Conservation (phyloP, 257 asterid genomes). For the Cordia subcordata region DNA sequence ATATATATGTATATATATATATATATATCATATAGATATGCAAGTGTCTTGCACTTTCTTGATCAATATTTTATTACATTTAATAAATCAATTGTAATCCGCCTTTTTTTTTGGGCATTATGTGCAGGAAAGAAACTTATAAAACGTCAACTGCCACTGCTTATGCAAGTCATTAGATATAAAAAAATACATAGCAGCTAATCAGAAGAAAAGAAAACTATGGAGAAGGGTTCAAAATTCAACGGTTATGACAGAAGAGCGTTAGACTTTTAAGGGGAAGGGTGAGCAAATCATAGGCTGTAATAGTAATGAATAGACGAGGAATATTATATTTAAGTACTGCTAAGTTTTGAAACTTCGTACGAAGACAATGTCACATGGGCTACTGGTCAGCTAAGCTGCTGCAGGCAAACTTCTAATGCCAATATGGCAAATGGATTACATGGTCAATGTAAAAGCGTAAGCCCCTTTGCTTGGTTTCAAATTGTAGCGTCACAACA, state of each 20-base stretch:
- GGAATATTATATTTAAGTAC: background rate
- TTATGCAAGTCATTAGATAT: background rate
- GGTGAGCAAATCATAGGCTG: constrained; percentile 17
- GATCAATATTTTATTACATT: no score
- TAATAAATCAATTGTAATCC: no score
- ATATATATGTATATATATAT: no score
- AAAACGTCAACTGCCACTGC: constrained; percentile 1
- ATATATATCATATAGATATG: no score
- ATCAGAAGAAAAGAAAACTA: background rate
- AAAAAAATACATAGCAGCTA: background rate
- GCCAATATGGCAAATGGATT: constrained; percentile 5
- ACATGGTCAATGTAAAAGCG: background rate
- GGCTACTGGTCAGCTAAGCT: constrained; percentile 7
- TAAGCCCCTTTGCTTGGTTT: background rate
- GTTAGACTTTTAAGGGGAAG: constrained; percentile 8
- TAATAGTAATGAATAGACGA: constrained; percentile 2
- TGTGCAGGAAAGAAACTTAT: background rate
- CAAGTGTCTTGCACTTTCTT: no score
- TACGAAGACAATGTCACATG: constrained; percentile 23
- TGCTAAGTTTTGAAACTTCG: constrained; percentile 16
- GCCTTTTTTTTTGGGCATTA: background rate
- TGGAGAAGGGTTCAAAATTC: constrained; percentile 28
- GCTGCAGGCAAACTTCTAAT: constrained; percentile 1
- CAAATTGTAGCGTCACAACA: background rate
- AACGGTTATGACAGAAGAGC: constrained; percentile 29